Base-by-base conservation (phyloP, 1,139 yeast species). In the Taphrina sp. region DNA sequence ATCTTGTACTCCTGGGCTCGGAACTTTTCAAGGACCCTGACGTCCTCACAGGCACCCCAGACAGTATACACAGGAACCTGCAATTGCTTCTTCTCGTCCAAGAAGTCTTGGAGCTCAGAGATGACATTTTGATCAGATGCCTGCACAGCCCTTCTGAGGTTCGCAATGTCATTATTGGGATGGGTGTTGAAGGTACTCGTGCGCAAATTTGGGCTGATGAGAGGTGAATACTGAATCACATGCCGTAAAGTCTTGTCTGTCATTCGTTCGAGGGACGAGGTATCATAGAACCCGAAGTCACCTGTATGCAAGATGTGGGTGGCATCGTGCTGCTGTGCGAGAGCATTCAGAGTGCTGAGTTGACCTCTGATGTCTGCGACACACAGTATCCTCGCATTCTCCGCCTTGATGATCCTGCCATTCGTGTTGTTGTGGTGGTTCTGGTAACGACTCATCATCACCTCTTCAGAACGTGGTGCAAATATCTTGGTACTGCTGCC, bases 11-110 rank as follows among this genome's bases (percentile, higher is more conserved):
- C 71, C 8, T 83, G 84, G 49, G 72, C 67, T 55, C 81, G 76
- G 66, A 85, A 77, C 69, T 78, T 79, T 61, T 80, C 78, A 43
- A 85, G 71, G 19, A 85, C 84, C 7, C 74, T 67, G 1, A 87
- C 80, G 65, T 85, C 95, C 66, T 85, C 95, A 55, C 83, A 75
- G 62, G 85, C 83, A 0, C 94, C 94, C 65, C 79, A 82, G 16
- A 83, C 80, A 3, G 90, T 80, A 68, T 85, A 85, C 0, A 85
- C 87, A 0, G 94, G 92, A 12, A 82, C 77, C 14, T 76, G 70
- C 36, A 85, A 71, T 43, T 59, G 63, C 49, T 66, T 65, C 24
- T 70, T 70, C 1, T 87, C 87, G 2, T 67, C 61, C 1, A 82
- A 63, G 61, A 79, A 83, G 51, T 70, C 66, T 20, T 77, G 74